Conservation (phyloP, 2,329 filamentous ascomycete genomes). For the Seiridium cupressi region DNA sequence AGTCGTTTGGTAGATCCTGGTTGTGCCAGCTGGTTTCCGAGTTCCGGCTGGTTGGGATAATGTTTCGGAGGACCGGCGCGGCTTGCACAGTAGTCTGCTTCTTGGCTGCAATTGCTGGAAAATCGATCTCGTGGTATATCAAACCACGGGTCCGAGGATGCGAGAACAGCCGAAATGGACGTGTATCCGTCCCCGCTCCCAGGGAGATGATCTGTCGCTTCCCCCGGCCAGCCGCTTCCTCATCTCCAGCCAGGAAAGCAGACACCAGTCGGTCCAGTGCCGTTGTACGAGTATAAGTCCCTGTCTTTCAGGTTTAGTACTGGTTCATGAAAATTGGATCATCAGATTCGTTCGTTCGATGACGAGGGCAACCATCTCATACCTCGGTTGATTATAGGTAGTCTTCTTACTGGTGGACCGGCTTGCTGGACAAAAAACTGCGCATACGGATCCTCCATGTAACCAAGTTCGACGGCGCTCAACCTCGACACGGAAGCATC, state of each 20-base stretch:
- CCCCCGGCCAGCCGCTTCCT: slow-evolving; percentile 17
- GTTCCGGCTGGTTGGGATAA: slow-evolving; percentile 28
- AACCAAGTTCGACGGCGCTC: slow-evolving; percentile 83
- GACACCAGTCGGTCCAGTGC: slow-evolving; percentile 78
- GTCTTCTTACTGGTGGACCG: slow-evolving; percentile 56
- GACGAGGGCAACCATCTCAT: slow-evolving; percentile 16
- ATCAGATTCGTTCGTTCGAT: too few species aligned
- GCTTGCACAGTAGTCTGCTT: slow-evolving; percentile 60
- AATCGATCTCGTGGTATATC: slow-evolving; percentile 91
- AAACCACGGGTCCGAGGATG: slow-evolving; percentile 40
- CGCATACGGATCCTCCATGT: slow-evolving; percentile 81
- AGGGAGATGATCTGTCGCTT: slow-evolving; percentile 82
- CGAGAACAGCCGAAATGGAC: slow-evolving; percentile 73
- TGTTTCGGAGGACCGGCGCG: slow-evolving; percentile 36
- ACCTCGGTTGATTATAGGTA: slow-evolving; percentile 96
- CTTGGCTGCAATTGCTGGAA: slow-evolving; percentile 66
- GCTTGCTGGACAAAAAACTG: slow-evolving; percentile 59
- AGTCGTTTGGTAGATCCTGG: slow-evolving; percentile 31
- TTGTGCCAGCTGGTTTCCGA: slow-evolving; percentile 40
- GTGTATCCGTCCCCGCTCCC: slow-evolving; percentile 90
- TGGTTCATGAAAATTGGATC: neutral
- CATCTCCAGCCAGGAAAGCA: slow-evolving; percentile 58
- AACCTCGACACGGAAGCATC: slow-evolving; percentile 87
- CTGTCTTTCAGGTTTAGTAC: slow-evolving; percentile 41
- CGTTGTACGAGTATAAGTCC: slow-evolving; percentile 87